Percentiles rank a stretch among this genome's conserved stretches.
Conservation (phyloP, 2,329 filamentous ascomycete species). For the Xylaria sp. region DNA sequence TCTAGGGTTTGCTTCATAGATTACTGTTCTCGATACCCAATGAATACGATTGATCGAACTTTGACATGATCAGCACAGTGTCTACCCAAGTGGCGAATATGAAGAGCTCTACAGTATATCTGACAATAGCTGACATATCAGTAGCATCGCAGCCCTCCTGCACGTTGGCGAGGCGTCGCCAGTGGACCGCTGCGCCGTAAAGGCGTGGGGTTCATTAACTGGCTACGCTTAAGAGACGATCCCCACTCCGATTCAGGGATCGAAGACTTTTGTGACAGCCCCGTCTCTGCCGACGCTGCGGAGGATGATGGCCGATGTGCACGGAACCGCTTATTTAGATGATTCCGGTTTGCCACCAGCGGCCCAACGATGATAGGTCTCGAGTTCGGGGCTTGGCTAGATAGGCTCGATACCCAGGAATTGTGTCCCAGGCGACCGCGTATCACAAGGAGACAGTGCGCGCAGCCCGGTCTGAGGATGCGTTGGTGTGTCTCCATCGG, state of each 20-base stretch:
- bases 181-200: constrained; percentile 14
- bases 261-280: constrained; percentile 8
- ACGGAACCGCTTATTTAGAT: constrained; percentile 18
- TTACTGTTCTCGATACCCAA: constrained; percentile 44
- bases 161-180: constrained; percentile 10
- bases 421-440: not conserved
- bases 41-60: constrained; percentile 38
- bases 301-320: constrained; percentile 21
- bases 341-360: constrained; percentile 15
- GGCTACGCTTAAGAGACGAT: constrained; percentile 34
- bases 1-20: constrained; percentile 32
- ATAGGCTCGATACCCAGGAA: not conserved
- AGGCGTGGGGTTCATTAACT: constrained; percentile 29
- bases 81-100: constrained; percentile 35
- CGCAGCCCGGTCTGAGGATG: not conserved
- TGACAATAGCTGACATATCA: constrained; percentile 16
- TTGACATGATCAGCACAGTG: constrained; percentile 13
- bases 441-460: constrained; percentile 9
- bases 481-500: constrained; percentile 4
- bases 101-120: constrained; percentile 2
- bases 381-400: not conserved
- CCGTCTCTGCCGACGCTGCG: constrained; percentile 9
- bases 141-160: constrained; percentile 19
- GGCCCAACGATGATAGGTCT: constrained; percentile 8
- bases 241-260: constrained; percentile 26